phyloP scores from a whole-genome alignment of 352 stramenopile genomes.

The Phytophthora fragariaefolia region DNA sequence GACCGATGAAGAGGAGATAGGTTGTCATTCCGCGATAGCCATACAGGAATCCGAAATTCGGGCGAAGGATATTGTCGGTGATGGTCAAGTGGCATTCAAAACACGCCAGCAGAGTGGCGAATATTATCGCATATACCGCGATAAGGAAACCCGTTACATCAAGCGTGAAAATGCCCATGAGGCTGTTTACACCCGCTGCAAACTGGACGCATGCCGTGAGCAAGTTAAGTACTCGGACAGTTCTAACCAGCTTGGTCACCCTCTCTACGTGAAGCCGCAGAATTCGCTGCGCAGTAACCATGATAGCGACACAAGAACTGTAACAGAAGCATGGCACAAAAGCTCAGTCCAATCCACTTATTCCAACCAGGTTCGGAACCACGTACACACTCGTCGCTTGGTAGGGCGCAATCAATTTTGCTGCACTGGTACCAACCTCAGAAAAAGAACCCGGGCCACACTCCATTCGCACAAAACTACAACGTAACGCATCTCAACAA shows the following conservation, averaged over 20 bases:
- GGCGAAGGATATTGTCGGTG: constrained; percentile 53
- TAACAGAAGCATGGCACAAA: background rate
- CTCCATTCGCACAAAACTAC: background rate
- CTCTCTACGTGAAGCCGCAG: constrained; percentile 34
- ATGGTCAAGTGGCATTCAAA: constrained; percentile 59
- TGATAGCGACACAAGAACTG: background rate
- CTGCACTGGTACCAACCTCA: background rate
- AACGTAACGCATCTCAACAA: constrained; percentile 11
- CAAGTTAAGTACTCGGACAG: constrained; percentile 50
- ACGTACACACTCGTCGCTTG: background rate
- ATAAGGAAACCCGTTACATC: constrained; percentile 53
- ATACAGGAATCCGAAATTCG: constrained; percentile 72
- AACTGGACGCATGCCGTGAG: constrained; percentile 50
- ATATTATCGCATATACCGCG: constrained; percentile 56
- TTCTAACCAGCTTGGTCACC: constrained; percentile 36
- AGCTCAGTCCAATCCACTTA: background rate
- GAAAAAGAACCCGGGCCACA: background rate
- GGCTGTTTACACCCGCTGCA: constrained; percentile 47
- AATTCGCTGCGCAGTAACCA: constrained; percentile 13
- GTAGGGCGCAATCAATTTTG: background rate
- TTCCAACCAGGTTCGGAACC: background rate
- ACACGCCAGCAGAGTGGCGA: constrained; percentile 54
- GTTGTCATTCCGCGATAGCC: constrained; percentile 56
- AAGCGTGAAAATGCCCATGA: constrained; percentile 48
- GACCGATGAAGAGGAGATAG: constrained; percentile 63